Percentiles rank a stretch among this genome's conserved stretches.
These are phyloP conservation scores for Lasiodiplodia gonubiensis DNA, from an alignment of 2,329 filamentous ascomycete species.

Conservation along the genomic window DNA sequence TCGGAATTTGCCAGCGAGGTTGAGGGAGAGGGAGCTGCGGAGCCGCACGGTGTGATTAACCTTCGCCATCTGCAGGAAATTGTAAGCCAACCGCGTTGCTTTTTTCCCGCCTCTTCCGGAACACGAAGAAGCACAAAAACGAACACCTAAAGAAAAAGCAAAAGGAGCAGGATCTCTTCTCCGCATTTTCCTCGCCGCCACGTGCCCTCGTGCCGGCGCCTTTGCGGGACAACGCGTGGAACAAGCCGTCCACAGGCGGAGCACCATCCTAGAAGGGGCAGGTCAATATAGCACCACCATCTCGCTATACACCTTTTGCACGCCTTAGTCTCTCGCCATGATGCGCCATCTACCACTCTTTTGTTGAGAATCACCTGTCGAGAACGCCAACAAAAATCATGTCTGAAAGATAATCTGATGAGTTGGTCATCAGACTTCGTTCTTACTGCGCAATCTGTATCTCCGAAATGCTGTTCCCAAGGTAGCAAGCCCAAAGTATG, in stretches of 20 bases:
- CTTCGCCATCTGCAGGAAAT: background rate
- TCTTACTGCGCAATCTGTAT: too few relatives aligned
- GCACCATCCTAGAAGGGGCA: background rate
- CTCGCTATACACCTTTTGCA: background rate
- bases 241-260: slow-evolving; percentile 8
- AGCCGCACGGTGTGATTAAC: background rate
- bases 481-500: background rate
- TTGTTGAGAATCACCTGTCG: background rate
- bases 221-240: background rate
- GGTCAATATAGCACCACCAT: slow-evolving; percentile 13
- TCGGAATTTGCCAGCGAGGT: background rate
- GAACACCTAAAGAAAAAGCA: background rate
- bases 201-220: background rate
- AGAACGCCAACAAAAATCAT: background rate
- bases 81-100: background rate
- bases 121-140: background rate
- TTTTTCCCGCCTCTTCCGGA: background rate
- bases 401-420: background rate
- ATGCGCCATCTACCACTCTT: background rate
- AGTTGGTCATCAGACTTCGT: background rate
- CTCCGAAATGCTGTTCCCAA: background rate
- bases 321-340: background rate
- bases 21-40: background rate
- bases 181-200: background rate
- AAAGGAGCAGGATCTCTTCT: background rate